These are phyloP conservation scores for Mycena sp. DNA, from an alignment of 1,284 basidiomycete genomes.

Conservation along the genomic window DNA sequence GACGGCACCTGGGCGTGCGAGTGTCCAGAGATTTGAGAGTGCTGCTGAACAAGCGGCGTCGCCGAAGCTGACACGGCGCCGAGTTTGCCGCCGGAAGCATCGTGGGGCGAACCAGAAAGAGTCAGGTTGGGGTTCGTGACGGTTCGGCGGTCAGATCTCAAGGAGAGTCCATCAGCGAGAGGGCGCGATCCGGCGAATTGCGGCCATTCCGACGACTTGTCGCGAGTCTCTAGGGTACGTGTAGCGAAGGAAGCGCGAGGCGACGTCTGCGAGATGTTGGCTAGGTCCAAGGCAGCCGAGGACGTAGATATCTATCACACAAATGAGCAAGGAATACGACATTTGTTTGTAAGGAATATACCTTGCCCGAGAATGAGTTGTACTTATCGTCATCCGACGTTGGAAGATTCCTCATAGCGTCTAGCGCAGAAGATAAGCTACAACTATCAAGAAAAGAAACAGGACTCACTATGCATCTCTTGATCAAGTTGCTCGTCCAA, in stretches of 20 bases:
- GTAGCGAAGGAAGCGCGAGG: slow-evolving; percentile 68
- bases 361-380: slow-evolving; percentile 71
- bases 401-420: slow-evolving; percentile 91
- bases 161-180: slow-evolving; percentile 6
- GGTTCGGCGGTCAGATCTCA: slow-evolving; percentile 62
- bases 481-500: slow-evolving; percentile 90
- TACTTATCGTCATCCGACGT: slow-evolving; percentile 94
- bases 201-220: slow-evolving; percentile 93
- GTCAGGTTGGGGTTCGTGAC: slow-evolving; percentile 79
- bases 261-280: slow-evolving; percentile 86
- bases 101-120: slow-evolving; percentile 62
- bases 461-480: slow-evolving; percentile 86
- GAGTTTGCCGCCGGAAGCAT: slow-evolving; percentile 55
- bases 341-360: slow-evolving; percentile 36
- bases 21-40: slow-evolving; percentile 58
- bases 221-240: slow-evolving; percentile 65
- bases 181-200: slow-evolving; percentile 74
- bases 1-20: slow-evolving; percentile 52
- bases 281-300: slow-evolving; percentile 92
- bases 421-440: slow-evolving; percentile 50
- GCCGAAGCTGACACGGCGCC: slow-evolving; percentile 63
- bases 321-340: background rate
- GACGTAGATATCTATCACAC: slow-evolving; percentile 80
- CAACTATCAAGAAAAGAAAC: slow-evolving; percentile 18
- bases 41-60: slow-evolving; percentile 71